phyloP scores from a whole-genome alignment of 2,329 filamentous ascomycete species.

The Clonostachys solani region DNA sequence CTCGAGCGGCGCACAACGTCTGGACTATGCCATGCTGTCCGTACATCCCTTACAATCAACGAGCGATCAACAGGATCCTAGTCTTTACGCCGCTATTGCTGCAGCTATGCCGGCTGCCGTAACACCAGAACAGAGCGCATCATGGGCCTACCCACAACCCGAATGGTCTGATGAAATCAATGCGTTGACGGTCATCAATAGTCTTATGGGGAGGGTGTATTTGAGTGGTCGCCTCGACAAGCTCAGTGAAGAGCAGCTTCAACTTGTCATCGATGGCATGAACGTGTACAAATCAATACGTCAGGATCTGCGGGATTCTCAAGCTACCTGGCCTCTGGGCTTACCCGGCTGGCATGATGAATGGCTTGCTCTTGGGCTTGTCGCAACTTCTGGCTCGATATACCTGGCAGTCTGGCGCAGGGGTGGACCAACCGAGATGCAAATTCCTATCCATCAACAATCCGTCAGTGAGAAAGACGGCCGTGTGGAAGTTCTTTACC shows the following conservation, averaged over 20 bases:
- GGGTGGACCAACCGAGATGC: not conserved
- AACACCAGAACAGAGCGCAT: constrained; percentile 24
- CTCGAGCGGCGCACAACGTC: constrained; percentile 24
- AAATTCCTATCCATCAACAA: no score
- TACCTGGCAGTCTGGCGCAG: constrained; percentile 9
- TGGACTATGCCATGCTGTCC: constrained; percentile 26
- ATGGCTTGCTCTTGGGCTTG: constrained; percentile 20
- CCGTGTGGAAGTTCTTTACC: no score
- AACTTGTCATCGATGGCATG: constrained; percentile 19
- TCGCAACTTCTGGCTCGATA: not conserved
- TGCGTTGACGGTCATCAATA: constrained; percentile 24
- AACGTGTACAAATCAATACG: constrained; percentile 18
- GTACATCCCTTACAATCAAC: constrained; percentile 23
- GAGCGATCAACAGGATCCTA: constrained; percentile 26
- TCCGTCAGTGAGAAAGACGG: no score
- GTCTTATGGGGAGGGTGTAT: constrained; percentile 21
- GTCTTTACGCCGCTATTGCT: constrained; percentile 20
- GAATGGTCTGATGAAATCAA: constrained; percentile 25
- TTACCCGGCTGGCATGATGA: constrained; percentile 22
- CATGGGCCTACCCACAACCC: constrained; percentile 27
- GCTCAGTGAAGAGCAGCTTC: constrained; percentile 12
- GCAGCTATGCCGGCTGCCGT: constrained; percentile 23
- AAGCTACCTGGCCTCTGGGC: constrained; percentile 25
- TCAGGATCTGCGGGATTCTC: constrained; percentile 7
- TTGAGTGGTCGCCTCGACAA: constrained; percentile 20